These are phyloP conservation scores for Glarea lozoyensis DNA, from an alignment of 495 filamentous ascomycete species.

Conservation along the genomic window DNA sequence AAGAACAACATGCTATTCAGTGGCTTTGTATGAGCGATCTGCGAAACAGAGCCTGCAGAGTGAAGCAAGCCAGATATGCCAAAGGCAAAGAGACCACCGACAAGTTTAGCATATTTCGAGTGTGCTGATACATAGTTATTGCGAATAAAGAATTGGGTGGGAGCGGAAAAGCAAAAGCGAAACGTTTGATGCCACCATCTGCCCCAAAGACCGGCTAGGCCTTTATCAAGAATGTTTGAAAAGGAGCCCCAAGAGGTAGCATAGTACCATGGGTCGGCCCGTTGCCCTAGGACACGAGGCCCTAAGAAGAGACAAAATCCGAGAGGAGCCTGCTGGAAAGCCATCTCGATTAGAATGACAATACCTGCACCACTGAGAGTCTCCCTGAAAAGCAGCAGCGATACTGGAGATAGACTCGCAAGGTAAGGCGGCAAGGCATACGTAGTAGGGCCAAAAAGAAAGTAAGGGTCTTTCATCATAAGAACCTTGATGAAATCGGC, in stretches of 20 bases:
- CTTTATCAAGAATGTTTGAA: slow-evolving; percentile 47
- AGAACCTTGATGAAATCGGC: slow-evolving; percentile 58
- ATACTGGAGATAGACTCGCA: slow-evolving; percentile 27
- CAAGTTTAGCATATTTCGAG: slow-evolving; percentile 1
- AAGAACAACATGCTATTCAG: slow-evolving; percentile 40
- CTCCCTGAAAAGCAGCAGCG: slow-evolving; percentile 40
- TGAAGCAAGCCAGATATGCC: slow-evolving; percentile 52
- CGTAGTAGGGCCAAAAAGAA: slow-evolving; percentile 38
- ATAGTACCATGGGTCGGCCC: slow-evolving; percentile 56
- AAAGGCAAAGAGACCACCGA: slow-evolving; percentile 41
- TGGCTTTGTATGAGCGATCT: slow-evolving; percentile 35
- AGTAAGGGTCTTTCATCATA: slow-evolving; percentile 71
- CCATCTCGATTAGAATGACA: slow-evolving; percentile 35
- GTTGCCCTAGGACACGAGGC: slow-evolving; percentile 34
- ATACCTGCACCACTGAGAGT: slow-evolving; percentile 39
- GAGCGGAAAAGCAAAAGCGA: slow-evolving; percentile 57
- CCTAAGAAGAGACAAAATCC: slow-evolving; percentile 45
- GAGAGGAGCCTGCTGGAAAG: slow-evolving; percentile 34
- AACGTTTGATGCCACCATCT: slow-evolving; percentile 88
- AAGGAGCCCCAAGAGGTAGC: slow-evolving; percentile 53
- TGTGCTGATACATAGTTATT: slow-evolving; percentile 24
- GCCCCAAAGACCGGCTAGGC: slow-evolving; percentile 71
- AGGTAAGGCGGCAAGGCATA: slow-evolving; percentile 37
- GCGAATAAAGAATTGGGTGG: slow-evolving; percentile 40
- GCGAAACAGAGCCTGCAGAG: slow-evolving; percentile 45